Evolutionary conservation across 1,284 basidiomycete genomes (phyloP), one percentile per base, ranked within the genome.

Genomic region (Ustilago vetiveriae): DNA sequence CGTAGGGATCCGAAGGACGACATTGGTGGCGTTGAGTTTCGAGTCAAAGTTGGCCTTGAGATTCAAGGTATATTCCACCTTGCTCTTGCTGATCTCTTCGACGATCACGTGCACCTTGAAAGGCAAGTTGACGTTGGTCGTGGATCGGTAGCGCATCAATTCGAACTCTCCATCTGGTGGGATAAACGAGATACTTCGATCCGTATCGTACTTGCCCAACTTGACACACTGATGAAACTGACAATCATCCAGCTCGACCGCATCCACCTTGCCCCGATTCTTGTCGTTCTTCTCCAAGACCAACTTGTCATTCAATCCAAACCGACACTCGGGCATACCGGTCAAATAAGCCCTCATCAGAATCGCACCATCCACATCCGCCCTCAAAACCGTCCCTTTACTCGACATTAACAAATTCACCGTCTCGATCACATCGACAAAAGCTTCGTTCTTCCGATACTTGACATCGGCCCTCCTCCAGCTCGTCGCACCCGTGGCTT

Each of bases 81-180:
- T 88, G 1, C 89, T 88, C 65, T 94, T 97, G 23, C 92, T 91
- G 36, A 95, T 88, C 84, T 98, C 96, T 37, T 90, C 92, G 30
- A 98, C 90, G 11, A 92, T 94, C 0, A 94, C 90, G 54, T 96
- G 90, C 10, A 99, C 85, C 41, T 90, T 88, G 75, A 98, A 86
- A 0, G 96, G 96, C 6, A 98, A 85, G 82, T 97, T 96, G 79
- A 98, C 90, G 82, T 98, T 97, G 16, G 90, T 89, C 0, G 95
- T 98, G 10, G 92, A 90, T 21, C 96, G 92, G 81, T 99, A 99
- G 74, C 89, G 88, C 96, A 99, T 98, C 36, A 99, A 86, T 83
- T 98, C 96, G 79, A 98, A 99, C 82, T 98, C 96, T 36, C 96
- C 96, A 79, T 99, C 96, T 1, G 96, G 96, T 1, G 96, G 96